These are phyloP conservation scores for Apostasia ramifera DNA, from an alignment of 106 monocot species.

Conservation along the genomic window DNA sequence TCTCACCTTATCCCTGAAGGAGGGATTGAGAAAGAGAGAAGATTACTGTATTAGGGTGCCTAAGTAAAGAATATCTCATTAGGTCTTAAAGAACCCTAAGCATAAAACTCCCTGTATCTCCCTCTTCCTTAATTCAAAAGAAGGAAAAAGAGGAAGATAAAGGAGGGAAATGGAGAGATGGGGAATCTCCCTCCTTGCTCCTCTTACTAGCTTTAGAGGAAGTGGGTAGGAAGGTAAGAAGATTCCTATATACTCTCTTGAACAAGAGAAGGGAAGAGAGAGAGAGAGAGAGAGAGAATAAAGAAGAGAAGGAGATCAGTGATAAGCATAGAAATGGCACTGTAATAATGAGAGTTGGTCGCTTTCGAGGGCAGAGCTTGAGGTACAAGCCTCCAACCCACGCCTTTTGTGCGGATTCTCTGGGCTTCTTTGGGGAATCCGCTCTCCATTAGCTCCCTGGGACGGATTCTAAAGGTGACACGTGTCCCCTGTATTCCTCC, in stretches of 20 bases:
- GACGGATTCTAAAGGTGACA: constrained; percentile 21
- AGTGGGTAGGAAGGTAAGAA: constrained; percentile 90
- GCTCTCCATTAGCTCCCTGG: constrained; percentile 5
- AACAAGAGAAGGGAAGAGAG: neutral
- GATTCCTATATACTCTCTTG: constrained; percentile 38
- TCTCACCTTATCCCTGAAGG: constrained; percentile 2
- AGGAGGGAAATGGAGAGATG: constrained; percentile 8
- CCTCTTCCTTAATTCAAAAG: constrained; percentile 22
- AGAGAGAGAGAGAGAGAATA: constrained; percentile 16
- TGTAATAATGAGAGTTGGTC: constrained; percentile 61
- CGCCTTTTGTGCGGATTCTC: constrained; percentile 59
- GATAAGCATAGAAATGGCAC: constrained; percentile 43
- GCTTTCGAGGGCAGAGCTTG: constrained; percentile 33
- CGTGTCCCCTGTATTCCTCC: constrained; percentile 28
- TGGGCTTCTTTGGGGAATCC: neutral
- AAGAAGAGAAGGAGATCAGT: constrained; percentile 10
- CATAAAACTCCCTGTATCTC: neutral
- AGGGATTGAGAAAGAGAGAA: constrained; percentile 13
- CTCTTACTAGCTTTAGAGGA: constrained; percentile 48
- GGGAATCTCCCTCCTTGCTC: constrained; percentile 60
- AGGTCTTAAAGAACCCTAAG: constrained; percentile 7
- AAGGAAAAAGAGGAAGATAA: constrained; percentile 13
- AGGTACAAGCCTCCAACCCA: constrained; percentile 78
- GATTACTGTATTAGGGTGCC: constrained; percentile 6
- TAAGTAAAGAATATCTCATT: constrained; percentile 79